Conservation (phyloP, 2,329 filamentous ascomycete genomes). For the Pestalotiopsis sp. region DNA sequence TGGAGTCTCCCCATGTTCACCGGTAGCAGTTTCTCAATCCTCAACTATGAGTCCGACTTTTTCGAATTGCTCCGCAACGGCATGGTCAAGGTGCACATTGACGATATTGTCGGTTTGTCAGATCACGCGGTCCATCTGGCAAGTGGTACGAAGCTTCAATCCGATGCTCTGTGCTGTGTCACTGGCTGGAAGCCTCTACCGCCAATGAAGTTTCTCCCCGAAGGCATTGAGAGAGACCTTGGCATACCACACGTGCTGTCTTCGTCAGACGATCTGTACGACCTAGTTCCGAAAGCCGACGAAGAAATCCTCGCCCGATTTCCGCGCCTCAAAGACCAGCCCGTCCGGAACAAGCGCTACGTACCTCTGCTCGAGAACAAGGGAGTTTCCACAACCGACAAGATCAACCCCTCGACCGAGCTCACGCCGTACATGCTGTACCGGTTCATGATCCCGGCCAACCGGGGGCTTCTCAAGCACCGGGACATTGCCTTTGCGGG, state of each 20-base stretch:
- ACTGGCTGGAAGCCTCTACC: conserved; percentile 57
- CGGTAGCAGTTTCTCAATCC: conserved; percentile 58
- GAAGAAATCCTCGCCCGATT: conserved; percentile 51
- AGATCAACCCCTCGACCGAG: conserved; percentile 22
- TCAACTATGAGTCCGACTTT: conserved; percentile 60
- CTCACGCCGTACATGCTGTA: conserved; percentile 44
- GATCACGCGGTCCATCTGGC: conserved; percentile 44
- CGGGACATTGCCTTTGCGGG: conserved; percentile 52
- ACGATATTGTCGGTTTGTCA: conserved; percentile 53
- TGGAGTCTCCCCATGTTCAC: conserved; percentile 55
- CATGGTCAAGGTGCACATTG: conserved; percentile 56
- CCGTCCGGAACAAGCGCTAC: conserved; percentile 47
- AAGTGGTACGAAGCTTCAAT: conserved; percentile 41
- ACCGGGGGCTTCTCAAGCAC: conserved; percentile 34
- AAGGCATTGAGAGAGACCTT: conserved; percentile 42
- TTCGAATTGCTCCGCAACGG: conserved; percentile 57
- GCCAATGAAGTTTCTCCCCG: conserved; percentile 46
- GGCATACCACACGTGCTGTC: conserved; percentile 43
- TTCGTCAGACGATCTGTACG: conserved; percentile 27
- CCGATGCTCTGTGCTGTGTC: conserved; percentile 55
- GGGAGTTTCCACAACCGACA: conserved; percentile 24
- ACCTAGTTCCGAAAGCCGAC: conserved; percentile 44
- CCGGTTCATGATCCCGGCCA: conserved; percentile 47
- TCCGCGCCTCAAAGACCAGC: conserved; percentile 49
- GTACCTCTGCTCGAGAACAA: conserved; percentile 42